A percentile compares a stretch with the other conserved stretches of the same genome.
These are phyloP conservation scores for Candida tropicalis DNA, from an alignment of 1,139 yeast species.

Conservation along the genomic window DNA sequence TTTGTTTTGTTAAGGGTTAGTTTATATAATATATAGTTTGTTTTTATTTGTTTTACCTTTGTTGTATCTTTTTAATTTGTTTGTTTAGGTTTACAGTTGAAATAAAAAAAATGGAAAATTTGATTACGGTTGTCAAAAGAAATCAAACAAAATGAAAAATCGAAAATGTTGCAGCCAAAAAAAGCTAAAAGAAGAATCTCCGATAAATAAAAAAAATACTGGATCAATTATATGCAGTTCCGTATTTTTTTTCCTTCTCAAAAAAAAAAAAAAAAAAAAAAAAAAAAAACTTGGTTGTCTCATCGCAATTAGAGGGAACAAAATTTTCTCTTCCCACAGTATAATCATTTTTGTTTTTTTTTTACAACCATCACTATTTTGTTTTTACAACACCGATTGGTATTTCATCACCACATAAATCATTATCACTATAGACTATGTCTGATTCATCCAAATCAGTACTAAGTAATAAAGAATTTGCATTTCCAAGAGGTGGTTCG, in stretches of 20 bases:
- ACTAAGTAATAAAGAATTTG: slow-evolving; percentile 56
- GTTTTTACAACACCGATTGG: not conserved
- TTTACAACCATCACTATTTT: slow-evolving; percentile 1
- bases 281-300: not conserved
- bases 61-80: not conserved
- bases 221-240: not conserved
- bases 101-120: slow-evolving; percentile 1
- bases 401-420: not conserved
- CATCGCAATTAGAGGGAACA: not conserved
- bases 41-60: too few species aligned
- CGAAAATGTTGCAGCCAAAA: slow-evolving; percentile 9
- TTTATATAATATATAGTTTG: too few species aligned
- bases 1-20: not conserved
- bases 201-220: not conserved
- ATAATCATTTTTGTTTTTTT: too few species aligned
- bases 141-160: too few species aligned
- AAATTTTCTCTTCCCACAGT: slow-evolving; percentile 2
- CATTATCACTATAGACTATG: slow-evolving; percentile 12
- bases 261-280: not conserved
- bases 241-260: not conserved
- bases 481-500: slow-evolving; percentile 96
- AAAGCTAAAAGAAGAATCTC: too few species aligned
- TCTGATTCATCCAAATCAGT: slow-evolving; percentile 21
- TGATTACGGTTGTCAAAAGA: too few species aligned
- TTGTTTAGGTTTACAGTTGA: slow-evolving; percentile 2